A percentile compares a stretch with the other conserved stretches of the same genome.
These are phyloP conservation scores for Pythium plurisporium DNA, from an alignment of 352 stramenopile species.

Conservation along the genomic window DNA sequence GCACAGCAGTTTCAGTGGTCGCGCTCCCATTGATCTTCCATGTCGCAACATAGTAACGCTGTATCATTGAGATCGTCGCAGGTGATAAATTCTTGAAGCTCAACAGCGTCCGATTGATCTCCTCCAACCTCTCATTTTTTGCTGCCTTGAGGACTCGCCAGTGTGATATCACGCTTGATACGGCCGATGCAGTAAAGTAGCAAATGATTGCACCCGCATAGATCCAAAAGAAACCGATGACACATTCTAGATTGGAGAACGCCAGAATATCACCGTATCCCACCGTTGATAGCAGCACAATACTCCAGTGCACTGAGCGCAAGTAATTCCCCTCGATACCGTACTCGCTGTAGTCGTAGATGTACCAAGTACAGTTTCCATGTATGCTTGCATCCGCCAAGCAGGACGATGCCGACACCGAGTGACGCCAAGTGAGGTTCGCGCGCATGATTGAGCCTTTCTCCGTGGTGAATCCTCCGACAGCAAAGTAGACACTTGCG, in stretches of 20 bases:
- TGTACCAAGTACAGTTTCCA: conserved; percentile 66
- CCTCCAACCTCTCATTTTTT: no score
- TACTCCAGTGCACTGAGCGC: conserved; percentile 69
- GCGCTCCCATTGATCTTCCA: conserved; percentile 65
- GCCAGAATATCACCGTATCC: conserved; percentile 75
- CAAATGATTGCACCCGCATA: conserved; percentile 73
- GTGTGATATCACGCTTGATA: conserved; percentile 79
- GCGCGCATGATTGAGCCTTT: not conserved
- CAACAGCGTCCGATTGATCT: conserved; percentile 59
- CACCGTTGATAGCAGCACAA: conserved; percentile 70
- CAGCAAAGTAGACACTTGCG: conserved; percentile 21
- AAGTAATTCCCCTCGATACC: conserved; percentile 70
- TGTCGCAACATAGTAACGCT: conserved; percentile 56
- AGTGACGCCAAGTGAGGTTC: not conserved
- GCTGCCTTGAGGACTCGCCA: conserved; percentile 43
- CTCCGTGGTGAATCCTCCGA: not conserved
- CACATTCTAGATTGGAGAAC: conserved; percentile 64
- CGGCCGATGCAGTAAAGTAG: conserved; percentile 68
- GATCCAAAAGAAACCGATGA: conserved; percentile 61
- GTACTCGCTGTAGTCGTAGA: conserved; percentile 52
- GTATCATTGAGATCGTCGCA: conserved; percentile 36
- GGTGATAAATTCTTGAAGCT: conserved; percentile 31
- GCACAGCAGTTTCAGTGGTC: conserved; percentile 37
- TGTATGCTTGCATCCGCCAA: conserved; percentile 27
- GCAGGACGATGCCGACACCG: conserved; percentile 1